A percentile compares a stretch with the other conserved stretches of the same genome.
Conservation (phyloP, 2,329 filamentous ascomycete species). For the Cladophialophora bantiana region DNA sequence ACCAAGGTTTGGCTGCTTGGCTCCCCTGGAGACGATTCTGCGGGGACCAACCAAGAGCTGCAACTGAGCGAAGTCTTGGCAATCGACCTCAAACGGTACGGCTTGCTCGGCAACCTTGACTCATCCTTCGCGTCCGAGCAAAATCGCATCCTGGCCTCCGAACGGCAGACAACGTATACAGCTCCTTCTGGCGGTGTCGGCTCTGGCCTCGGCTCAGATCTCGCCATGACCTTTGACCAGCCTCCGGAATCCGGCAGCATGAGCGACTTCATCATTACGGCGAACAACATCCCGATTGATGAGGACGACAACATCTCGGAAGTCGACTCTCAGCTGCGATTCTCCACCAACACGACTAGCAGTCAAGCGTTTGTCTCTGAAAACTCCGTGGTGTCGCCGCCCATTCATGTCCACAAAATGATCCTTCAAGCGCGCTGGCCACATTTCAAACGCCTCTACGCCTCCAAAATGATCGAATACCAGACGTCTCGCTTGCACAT, state of each 20-base stretch:
- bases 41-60: constrained; percentile 79
- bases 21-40: constrained; percentile 78
- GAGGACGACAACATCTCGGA: constrained; percentile 60
- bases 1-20: constrained; percentile 98
- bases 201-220: constrained; percentile 76
- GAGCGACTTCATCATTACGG: constrained; percentile 90
- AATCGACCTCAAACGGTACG: constrained; percentile 89
- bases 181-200: constrained; percentile 42
- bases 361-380: constrained; percentile 36
- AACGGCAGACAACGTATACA: constrained; percentile 61
- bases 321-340: constrained; percentile 38
- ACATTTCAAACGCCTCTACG: constrained; percentile 91
- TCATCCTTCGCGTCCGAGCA: constrained; percentile 60
- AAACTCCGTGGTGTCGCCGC: constrained; percentile 67
- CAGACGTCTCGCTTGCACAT: constrained; percentile 98
- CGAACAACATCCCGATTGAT: constrained; percentile 71
- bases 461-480: constrained; percentile 94
- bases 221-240: constrained; percentile 86
- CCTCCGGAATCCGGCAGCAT: constrained; percentile 78
- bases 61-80: constrained; percentile 94
- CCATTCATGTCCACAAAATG: constrained; percentile 93
- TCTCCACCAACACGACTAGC: constrained; percentile 34
- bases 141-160: constrained; percentile 58
- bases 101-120: constrained; percentile 82
- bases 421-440: constrained; percentile 96